These are phyloP conservation scores for Liriodendron chinense DNA, from an alignment of 164 flowering plant genomes.

Conservation along the genomic window DNA sequence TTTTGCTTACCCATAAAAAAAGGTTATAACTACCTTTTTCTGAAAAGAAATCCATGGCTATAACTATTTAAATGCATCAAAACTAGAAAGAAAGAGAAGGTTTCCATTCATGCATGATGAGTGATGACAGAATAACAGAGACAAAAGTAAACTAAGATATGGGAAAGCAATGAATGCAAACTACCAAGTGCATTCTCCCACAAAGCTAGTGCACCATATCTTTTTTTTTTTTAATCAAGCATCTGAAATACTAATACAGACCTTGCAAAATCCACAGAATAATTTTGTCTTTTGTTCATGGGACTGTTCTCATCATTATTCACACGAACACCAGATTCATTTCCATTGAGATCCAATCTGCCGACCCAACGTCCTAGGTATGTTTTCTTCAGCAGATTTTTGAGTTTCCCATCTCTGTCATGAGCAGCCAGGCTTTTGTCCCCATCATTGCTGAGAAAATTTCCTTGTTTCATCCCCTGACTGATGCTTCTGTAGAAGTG, in stretches of 20 bases:
- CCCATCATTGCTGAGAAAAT: slow-evolving; percentile 19
- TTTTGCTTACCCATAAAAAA: no score
- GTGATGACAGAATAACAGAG: background rate
- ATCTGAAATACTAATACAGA: slow-evolving; percentile 15
- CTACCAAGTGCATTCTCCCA: background rate
- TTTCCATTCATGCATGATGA: no score
- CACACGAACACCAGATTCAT: slow-evolving; percentile 28
- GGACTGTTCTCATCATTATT: slow-evolving; percentile 29
- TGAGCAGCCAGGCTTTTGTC: slow-evolving; percentile 31
- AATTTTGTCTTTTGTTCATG: slow-evolving; percentile 27
- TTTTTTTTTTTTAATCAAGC: slow-evolving; percentile 7
- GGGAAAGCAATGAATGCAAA: background rate
- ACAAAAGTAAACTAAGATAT: background rate
- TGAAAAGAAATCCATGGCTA: no score
- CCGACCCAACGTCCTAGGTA: slow-evolving; percentile 70
- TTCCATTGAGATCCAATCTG: slow-evolving; percentile 31
- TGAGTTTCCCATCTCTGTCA: slow-evolving; percentile 69
- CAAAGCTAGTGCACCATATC: background rate
- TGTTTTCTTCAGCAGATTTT: slow-evolving; percentile 65
- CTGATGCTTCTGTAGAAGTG: slow-evolving; percentile 47
- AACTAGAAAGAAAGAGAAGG: no score
- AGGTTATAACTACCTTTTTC: no score
- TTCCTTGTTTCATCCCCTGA: slow-evolving; percentile 35
- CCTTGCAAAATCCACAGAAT: slow-evolving; percentile 76
- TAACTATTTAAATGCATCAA: no score